phyloP scores from a whole-genome alignment of 2,329 filamentous ascomycete genomes.

The Pleurostoma richardsiae region DNA sequence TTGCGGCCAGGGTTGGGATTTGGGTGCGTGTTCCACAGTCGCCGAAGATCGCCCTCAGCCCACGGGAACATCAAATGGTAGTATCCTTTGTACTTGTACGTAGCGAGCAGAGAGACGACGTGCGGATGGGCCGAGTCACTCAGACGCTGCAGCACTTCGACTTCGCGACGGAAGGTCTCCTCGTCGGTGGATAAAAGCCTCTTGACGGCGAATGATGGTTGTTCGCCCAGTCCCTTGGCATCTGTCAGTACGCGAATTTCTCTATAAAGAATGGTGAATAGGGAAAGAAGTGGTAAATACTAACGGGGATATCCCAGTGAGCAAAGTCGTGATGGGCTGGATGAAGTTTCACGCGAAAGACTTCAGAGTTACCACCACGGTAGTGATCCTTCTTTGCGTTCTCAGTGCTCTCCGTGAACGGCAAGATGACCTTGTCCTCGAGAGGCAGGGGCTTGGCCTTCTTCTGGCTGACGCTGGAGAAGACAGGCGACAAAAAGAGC shows the following conservation, averaged over 20 bases:
- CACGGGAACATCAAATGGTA: constrained; percentile 11
- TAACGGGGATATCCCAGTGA: background rate
- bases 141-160: constrained; percentile 9
- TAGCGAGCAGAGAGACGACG: constrained; percentile 9
- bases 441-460: background rate
- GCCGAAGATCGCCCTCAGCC: constrained; percentile 9
- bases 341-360: constrained; percentile 10
- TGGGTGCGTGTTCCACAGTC: constrained; percentile 8
- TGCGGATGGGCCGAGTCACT: constrained; percentile 10
- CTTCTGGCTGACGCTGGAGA: constrained; percentile 5
- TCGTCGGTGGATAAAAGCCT: constrained; percentile 9
- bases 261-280: too few relatives aligned
- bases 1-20: constrained; percentile 9
- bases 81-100: constrained; percentile 10
- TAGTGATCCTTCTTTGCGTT: constrained; percentile 8
- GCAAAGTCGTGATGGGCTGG: constrained; percentile 8
- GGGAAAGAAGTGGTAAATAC: background rate
- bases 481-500: constrained; percentile 7
- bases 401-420: constrained; percentile 8
- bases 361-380: constrained; percentile 10
- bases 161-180: constrained; percentile 9
- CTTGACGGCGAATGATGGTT: constrained; percentile 10
- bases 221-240: constrained; percentile 2
- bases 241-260: background rate
- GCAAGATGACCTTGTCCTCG: constrained; percentile 7